These are phyloP conservation scores for Nematocida sp. DNA, from an alignment of 371 early-diverging fungal species.

Conservation along the genomic window DNA sequence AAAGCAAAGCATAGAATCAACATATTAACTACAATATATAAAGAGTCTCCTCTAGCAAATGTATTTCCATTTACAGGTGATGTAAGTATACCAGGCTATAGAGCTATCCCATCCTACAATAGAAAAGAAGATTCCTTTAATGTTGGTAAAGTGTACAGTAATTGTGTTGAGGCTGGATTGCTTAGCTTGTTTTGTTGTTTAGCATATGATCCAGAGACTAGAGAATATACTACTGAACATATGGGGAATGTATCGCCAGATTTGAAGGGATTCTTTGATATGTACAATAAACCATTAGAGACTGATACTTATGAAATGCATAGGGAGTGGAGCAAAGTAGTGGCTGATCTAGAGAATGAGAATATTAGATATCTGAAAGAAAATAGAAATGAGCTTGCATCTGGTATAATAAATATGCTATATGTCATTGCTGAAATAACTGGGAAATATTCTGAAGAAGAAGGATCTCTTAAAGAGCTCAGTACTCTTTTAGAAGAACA, in stretches of 20 bases:
- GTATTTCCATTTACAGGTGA: not conserved
- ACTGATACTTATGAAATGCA: no score
- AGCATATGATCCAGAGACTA: not conserved
- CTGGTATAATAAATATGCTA: no score
- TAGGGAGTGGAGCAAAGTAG: no score
- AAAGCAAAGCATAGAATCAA: not conserved
- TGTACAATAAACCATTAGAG: no score
- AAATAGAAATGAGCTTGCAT: no score
- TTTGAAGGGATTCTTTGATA: not conserved
- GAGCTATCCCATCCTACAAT: not conserved
- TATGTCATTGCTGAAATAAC: no score
- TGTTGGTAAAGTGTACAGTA: not conserved
- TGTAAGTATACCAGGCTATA: not conserved
- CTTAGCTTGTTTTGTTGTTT: not conserved
- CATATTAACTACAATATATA: not conserved
- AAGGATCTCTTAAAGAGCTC: no score
- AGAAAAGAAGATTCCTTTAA: slow-evolving; percentile 1
- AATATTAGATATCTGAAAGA: no score
- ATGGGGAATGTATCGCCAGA: not conserved
- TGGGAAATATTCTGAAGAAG: no score
- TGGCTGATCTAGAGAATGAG: no score
- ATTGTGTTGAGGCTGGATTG: not conserved
- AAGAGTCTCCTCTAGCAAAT: not conserved
- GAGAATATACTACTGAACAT: not conserved
- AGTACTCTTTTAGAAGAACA: no score